Conservation (phyloP, 768 basidiomycete species). For the Glaciozyma martinii region DNA sequence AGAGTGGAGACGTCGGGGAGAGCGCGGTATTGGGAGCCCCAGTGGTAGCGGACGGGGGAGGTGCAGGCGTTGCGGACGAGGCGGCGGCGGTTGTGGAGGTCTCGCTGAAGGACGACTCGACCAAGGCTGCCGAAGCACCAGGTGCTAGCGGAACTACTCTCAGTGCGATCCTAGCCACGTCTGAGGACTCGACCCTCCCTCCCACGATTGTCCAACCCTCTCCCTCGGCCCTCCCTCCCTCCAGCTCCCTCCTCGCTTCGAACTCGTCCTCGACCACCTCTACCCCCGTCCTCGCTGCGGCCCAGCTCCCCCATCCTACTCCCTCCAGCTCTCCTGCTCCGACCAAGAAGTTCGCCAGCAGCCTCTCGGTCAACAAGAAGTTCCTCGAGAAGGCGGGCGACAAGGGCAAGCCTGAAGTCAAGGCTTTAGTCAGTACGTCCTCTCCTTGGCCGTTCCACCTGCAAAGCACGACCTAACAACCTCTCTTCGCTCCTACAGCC, state of each 20-base stretch:
- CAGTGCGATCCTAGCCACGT: too few species aligned
- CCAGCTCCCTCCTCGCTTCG: not conserved
- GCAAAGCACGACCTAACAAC: not conserved
- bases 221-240: too few species aligned
- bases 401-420: slow-evolving; percentile 37
- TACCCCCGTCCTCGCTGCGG: not conserved
- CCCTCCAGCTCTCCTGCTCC: slow-evolving; percentile 36
- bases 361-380: slow-evolving; percentile 91
- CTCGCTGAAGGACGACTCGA: too few species aligned
- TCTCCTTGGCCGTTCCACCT: not conserved
- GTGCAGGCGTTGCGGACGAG: too few species aligned
- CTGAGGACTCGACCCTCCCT: too few species aligned
- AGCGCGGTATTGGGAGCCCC: too few species aligned
- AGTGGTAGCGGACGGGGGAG: too few species aligned
- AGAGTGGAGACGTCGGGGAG: too few species aligned
- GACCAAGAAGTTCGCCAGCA: slow-evolving; percentile 68
- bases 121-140: too few species aligned
- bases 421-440: slow-evolving; percentile 8
- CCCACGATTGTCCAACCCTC: too few species aligned
- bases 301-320: slow-evolving; percentile 24
- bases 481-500: not conserved
- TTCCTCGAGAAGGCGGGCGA: slow-evolving; percentile 83
- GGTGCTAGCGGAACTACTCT: too few species aligned
- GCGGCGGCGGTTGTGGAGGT: too few species aligned
- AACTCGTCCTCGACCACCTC: not conserved